Evolutionary conservation across 805 yeast genomes (phyloP), one percentile per base, ranked within the genome.

Genomic region (Yueomyces sinensis): DNA sequence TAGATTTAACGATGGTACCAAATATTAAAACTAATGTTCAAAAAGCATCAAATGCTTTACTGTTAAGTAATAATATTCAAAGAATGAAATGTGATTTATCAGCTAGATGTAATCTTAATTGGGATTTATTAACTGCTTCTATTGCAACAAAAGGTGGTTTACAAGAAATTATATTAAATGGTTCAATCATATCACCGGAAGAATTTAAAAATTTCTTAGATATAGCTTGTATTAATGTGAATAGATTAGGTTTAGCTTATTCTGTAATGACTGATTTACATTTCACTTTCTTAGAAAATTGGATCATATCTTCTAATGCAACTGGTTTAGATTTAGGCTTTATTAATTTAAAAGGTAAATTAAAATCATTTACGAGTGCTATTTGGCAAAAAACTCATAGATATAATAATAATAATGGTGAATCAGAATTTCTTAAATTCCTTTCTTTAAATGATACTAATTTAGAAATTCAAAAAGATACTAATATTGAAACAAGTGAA

Each of bases 291-390:
- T 42, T 82, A n/a, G 72, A 76, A 2, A 55, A 67, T 23, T 80
- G 87, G 82, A 43, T 82, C 29, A 45, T 52, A 37, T 56, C 48
- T 13, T 55, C 56, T 32, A 59, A 49, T 19, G 67, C 76, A 4
- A 51, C 74, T 31, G 95, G 95, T 1, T 44, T 87, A 9, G 95
- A 86, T 60, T 47, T 87, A 9, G 95, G 93, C 4, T 87, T 78
- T 47, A 87, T 87, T 48, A 86, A 83, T 50, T 56, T 73, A 32
- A 51, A 58, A 32, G 64, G 59, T 3, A 60, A 59, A 38, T 27
- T 62, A 7, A 36, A 36, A 3, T 43, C 50, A 3, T 52, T 62
- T 20, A 38, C 46, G 17, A 44, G 42, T 9, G 52, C 54, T 3
- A 38, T 55, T 5, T 37, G 42, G 33, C 40, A 44, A 17, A 48